These are phyloP conservation scores for Daldinia eschscholtzii DNA, from an alignment of 2,329 filamentous ascomycete genomes.

Conservation along the genomic window DNA sequence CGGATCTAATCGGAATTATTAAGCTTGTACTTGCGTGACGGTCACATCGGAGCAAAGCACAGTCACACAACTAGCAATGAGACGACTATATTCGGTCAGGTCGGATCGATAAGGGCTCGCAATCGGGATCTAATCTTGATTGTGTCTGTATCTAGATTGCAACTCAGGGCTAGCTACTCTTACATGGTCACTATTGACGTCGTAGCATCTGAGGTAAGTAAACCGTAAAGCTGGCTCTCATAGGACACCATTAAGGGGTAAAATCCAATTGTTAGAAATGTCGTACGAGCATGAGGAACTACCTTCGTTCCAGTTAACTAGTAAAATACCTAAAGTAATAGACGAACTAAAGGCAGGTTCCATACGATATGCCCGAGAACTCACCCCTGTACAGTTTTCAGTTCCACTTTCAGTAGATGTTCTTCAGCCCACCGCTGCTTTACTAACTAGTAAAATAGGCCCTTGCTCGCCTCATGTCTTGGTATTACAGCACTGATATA, in stretches of 20 bases:
- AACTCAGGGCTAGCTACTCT: not conserved
- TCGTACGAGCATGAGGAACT: not conserved
- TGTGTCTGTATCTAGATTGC: not conserved
- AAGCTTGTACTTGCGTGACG: conserved; percentile 26
- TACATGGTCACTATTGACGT: not conserved
- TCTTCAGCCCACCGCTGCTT: not conserved
- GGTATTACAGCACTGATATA: not conserved
- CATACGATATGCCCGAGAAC: not conserved
- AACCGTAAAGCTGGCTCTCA: not conserved
- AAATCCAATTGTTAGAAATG: not conserved
- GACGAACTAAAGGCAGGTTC: not conserved
- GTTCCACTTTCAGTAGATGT: not conserved
- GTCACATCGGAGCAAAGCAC: conserved; percentile 11
- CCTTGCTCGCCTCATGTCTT: not conserved
- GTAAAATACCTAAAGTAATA: not conserved
- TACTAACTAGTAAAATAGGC: not conserved
- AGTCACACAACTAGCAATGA: conserved; percentile 14
- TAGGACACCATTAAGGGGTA: not conserved
- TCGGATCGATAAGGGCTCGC: not conserved
- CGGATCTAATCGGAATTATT: conserved; percentile 36
- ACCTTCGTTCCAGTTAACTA: not conserved
- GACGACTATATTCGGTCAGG: not conserved
- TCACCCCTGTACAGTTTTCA: not conserved
- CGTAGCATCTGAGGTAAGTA: not conserved
- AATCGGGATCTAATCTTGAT: conserved; percentile 3